Percentiles rank a stretch among this genome's conserved stretches.
phyloP scores from a whole-genome alignment of 192 early-diverging fungal genomes.

The Coemansia sp. region DNA sequence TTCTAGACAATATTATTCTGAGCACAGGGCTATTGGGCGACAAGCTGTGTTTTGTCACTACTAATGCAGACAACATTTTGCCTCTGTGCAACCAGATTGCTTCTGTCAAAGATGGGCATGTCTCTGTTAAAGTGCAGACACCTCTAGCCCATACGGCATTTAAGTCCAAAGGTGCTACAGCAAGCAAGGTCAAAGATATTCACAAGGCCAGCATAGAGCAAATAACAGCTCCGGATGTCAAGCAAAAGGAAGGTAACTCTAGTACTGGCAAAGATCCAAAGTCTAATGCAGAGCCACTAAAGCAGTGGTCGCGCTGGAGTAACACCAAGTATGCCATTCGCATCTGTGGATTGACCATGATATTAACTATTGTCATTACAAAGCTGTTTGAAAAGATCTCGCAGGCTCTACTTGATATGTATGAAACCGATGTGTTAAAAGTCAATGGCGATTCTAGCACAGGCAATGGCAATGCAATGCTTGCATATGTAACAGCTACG shows the following conservation, averaged over 20 bases:
- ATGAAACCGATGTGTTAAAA: not conserved
- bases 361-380: not conserved
- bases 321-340: slow-evolving; percentile 45
- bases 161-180: slow-evolving; percentile 16
- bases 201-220: not conserved
- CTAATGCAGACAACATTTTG: slow-evolving; percentile 28
- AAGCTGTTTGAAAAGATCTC: not conserved
- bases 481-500: not conserved
- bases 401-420: not conserved
- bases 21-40: slow-evolving; percentile 53
- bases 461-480: not conserved
- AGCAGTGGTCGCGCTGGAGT: slow-evolving; percentile 42
- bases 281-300: not conserved
- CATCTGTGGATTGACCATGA: not conserved
- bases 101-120: slow-evolving; percentile 10
- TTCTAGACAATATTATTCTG: slow-evolving; percentile 60
- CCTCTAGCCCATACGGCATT: not conserved
- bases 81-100: slow-evolving; percentile 29
- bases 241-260: not conserved
- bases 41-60: slow-evolving; percentile 52
- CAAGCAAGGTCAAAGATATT: slow-evolving; percentile 1
- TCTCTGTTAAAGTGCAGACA: slow-evolving; percentile 48
- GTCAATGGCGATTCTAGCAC: not conserved
- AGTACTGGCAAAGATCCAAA: not conserved
- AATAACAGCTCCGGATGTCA: not conserved